Evolutionary conservation across 2,329 filamentous ascomycete genomes (phyloP), one percentile per base, ranked within the genome.

Genomic region (Cladosporium austrohemisphaericum): DNA sequence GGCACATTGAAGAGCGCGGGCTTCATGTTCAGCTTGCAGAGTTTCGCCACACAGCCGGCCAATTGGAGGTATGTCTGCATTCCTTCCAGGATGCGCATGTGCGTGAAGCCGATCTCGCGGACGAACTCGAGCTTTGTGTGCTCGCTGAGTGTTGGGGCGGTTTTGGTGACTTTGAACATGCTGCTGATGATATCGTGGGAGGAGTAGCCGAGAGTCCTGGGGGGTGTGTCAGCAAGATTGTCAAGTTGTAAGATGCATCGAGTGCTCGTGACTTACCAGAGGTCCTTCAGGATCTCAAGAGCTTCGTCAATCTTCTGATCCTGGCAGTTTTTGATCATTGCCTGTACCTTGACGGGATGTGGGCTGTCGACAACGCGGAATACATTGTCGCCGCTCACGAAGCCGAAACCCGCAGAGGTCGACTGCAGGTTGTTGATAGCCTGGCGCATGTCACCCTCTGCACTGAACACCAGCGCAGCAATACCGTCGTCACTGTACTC

Each of bases 91-190:
- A 98, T 92, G 68, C 94, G 91, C 93, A 98, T 98, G 66, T 98
- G 93, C 2, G 93, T 95, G 70, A 97, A 97, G 46, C 93, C 93
- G 69, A 98, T 98, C 72, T 96, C 93, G 72, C 68, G 53, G 40
- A 97, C 95, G 61, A 97, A 98, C 66, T 97, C 92, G 54, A 98
- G 76, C 74, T 96, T 96, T 13, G 90, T 84, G 68, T 97, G 90
- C 71, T 98, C 93, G 58, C 89, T 93, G 50, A 98, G 74, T 1
- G 86, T 89, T 2, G 88, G 87, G 52, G 97, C 90, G 1, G 90
- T 94, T 76, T 97, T 98, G 37, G 93, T 97, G 52, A 98, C 93
- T 64, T 86, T 85, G 77, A 98, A 97, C 93, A 98, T 98, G 54
- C 92, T 98, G 71, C 87, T 94, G 69, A 98, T 94, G 60, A 98